phyloP scores from a whole-genome alignment of 371 early-diverging fungal species.

The Mucor sp. region DNA sequence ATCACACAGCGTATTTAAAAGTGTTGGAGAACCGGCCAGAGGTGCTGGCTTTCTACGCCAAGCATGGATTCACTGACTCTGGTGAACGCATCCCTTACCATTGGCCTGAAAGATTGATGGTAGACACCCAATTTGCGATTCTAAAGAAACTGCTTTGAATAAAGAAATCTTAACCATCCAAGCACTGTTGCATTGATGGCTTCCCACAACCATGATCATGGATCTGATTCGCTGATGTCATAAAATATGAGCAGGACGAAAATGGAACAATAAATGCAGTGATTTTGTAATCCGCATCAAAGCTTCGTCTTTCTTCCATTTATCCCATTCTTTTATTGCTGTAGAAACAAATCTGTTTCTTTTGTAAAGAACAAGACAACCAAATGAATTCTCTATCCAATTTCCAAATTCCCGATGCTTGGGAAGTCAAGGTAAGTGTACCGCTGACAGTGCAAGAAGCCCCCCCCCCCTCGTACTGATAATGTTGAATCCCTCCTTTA shows the following conservation, averaged over 20 bases:
- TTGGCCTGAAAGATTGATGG: constrained; percentile 34
- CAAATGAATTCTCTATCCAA: constrained; percentile 46
- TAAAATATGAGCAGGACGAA: background rate
- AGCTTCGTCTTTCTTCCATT: background rate
- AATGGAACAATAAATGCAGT: background rate
- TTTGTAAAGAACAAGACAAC: background rate
- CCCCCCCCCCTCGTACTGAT: background rate
- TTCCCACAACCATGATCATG: background rate
- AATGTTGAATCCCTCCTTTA: constrained; percentile 13
- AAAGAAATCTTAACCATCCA: too few relatives aligned
- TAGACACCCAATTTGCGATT: background rate
- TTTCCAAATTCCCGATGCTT: constrained; percentile 53
- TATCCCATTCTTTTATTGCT: background rate
- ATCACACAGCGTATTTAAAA: constrained; percentile 40
- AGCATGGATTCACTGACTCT: constrained; percentile 53
- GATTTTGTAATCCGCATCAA: background rate
- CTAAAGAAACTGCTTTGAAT: background rate
- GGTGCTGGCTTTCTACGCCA: constrained; percentile 52
- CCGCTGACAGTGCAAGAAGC: background rate
- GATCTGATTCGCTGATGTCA: constrained; percentile 2
- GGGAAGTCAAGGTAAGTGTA: constrained; percentile 54
- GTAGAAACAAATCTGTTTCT: constrained; percentile 1
- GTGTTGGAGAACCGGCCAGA: constrained; percentile 54
- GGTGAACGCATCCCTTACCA: constrained; percentile 51
- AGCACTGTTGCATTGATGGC: background rate